Percentiles rank a stretch among this genome's conserved stretches.
Conservation (phyloP, 1,284 basidiomycete species). For the Polyporus tsugae region DNA sequence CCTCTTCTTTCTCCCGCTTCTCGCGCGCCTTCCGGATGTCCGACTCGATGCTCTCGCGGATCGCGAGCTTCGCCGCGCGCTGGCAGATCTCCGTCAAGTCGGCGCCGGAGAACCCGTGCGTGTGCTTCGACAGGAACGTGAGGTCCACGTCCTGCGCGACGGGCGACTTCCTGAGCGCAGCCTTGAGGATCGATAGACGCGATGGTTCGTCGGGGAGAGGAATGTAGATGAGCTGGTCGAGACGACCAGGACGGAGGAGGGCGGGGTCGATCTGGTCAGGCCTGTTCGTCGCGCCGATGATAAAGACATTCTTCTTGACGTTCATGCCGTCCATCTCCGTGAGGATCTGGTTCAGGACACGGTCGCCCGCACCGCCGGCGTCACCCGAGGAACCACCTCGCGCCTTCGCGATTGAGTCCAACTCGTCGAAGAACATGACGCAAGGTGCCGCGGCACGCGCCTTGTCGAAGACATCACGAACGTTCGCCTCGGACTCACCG, state of each 20-base stretch:
- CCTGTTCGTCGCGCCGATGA: conserved; percentile 98
- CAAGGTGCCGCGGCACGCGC: conserved; percentile 98
- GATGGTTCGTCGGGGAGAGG: conserved; percentile 94
- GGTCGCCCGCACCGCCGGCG: conserved; percentile 95
- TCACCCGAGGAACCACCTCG: conserved; percentile 88
- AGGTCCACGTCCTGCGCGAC: conserved; percentile 90
- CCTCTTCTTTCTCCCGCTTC: conserved; percentile 84
- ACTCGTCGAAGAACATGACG: conserved; percentile 99
- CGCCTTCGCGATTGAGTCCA: conserved; percentile 98
- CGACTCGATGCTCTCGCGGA: conserved; percentile 93
- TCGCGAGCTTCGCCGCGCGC: conserved; percentile 95
- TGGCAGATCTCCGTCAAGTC: conserved; percentile 99
- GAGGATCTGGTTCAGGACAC: conserved; percentile 96
- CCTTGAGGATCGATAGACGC: conserved; percentile 91
- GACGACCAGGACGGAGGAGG: conserved; percentile 96
- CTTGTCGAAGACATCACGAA: conserved; percentile 99
- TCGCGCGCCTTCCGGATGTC: conserved; percentile 88
- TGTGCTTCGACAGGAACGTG: conserved; percentile 89
- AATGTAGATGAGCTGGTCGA: conserved; percentile 95
- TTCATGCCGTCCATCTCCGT: conserved; percentile 99
- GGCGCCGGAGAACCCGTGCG: conserved; percentile 99
- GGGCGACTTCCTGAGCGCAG: conserved; percentile 93
- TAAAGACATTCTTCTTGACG: conserved; percentile 99
- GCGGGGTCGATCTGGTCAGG: conserved; percentile 99
- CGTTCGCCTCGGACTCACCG: conserved; percentile 99